phyloP scores from a whole-genome alignment of 2,329 filamentous ascomycete genomes.

The Paecilomyces sp. region DNA sequence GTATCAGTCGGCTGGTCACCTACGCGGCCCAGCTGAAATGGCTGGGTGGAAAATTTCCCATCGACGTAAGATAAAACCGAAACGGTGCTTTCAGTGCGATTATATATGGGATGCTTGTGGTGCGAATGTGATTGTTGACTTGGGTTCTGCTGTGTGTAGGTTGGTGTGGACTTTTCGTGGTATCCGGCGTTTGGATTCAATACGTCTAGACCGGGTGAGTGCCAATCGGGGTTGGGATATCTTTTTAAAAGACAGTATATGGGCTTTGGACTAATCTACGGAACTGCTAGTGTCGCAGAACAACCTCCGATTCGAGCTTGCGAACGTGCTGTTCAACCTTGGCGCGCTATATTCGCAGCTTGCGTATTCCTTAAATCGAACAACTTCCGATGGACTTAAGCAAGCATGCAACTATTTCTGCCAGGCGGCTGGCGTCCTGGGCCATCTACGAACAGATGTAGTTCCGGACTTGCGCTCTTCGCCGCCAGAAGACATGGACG shows the following conservation, averaged over 20 bases:
- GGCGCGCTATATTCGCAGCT: constrained; percentile 90
- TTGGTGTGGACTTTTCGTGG: constrained; percentile 94
- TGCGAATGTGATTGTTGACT: constrained; percentile 2
- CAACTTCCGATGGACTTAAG: constrained; percentile 75
- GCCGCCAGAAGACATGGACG: constrained; percentile 93
- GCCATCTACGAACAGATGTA: constrained; percentile 66
- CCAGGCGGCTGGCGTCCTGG: constrained; percentile 74
- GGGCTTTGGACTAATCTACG: not conserved
- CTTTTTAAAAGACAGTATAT: not conserved
- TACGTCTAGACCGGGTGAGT: constrained; percentile 57
- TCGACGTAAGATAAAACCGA: constrained; percentile 57
- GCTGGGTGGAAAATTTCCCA: constrained; percentile 91
- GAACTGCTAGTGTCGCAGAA: constrained; percentile 49
- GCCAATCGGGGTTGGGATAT: constrained; percentile 4
- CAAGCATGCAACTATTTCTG: constrained; percentile 85
- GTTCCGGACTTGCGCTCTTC: constrained; percentile 76
- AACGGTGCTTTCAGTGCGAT: not conserved
- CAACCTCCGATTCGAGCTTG: constrained; percentile 72
- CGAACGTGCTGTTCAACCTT: constrained; percentile 89
- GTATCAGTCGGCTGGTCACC: constrained; percentile 76
- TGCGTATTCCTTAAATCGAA: constrained; percentile 70
- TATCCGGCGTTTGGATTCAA: constrained; percentile 91
- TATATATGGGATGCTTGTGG: not conserved
- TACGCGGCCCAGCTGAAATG: constrained; percentile 92
- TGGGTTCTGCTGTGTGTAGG: constrained; percentile 43